Percentiles rank a stretch among this genome's conserved stretches.
phyloP scores from a whole-genome alignment of 2,329 filamentous ascomycete genomes.

The Botrytis aclada region DNA sequence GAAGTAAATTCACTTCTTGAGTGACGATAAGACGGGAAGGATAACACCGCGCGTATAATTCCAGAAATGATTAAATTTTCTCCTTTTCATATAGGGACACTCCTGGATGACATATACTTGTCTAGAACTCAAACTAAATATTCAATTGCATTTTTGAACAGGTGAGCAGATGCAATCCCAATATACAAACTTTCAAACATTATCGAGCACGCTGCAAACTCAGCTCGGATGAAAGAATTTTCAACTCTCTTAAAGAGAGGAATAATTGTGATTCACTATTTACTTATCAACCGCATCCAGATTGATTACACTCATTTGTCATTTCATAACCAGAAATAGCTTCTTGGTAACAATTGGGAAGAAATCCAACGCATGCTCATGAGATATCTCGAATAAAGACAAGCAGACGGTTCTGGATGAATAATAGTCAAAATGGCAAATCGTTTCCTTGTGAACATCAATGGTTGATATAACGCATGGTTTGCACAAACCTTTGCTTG shows the following conservation, averaged over 20 bases:
- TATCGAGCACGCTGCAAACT: background rate
- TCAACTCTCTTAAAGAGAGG: background rate
- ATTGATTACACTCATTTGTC: background rate
- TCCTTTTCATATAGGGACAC: background rate
- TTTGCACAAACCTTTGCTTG: too few species aligned
- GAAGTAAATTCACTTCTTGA: background rate
- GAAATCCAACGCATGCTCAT: background rate
- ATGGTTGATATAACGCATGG: background rate
- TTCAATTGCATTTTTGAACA: background rate
- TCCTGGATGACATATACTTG: too few species aligned
- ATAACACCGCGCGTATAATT: background rate
- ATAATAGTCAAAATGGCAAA: background rate
- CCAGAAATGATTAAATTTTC: background rate
- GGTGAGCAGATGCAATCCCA: background rate
- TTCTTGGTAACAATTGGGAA: background rate
- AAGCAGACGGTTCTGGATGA: background rate
- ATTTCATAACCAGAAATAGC: background rate
- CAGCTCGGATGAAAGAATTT: background rate
- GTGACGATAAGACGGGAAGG: background rate
- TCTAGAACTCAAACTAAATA: background rate
- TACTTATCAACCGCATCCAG: background rate
- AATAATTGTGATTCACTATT: background rate
- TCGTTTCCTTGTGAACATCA: background rate
- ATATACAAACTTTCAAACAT: background rate
- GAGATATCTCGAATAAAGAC: background rate